A percentile compares a stretch with the other conserved stretches of the same genome.
These are phyloP conservation scores for Straminergon stramineum DNA, from an alignment of 225 moss, liverwort and hornwort species.

Conservation along the genomic window DNA sequence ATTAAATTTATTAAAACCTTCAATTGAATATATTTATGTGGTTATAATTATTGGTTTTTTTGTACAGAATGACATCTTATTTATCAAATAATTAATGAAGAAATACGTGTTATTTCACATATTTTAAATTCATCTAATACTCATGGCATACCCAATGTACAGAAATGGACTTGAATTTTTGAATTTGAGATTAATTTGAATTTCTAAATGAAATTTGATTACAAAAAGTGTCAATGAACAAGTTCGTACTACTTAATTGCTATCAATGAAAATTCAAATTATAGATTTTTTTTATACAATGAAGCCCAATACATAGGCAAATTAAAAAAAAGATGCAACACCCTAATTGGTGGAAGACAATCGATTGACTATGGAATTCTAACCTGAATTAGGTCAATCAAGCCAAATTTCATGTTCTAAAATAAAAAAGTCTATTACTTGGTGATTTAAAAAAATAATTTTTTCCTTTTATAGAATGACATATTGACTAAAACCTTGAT, in stretches of 20 bases:
- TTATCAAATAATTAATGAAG: neutral
- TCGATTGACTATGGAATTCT: neutral
- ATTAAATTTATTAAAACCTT: neutral
- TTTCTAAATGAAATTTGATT: neutral
- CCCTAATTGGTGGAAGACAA: neutral
- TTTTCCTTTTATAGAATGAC: neutral
- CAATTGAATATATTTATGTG: fast-evolving
- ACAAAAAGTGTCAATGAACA: neutral
- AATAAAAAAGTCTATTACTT: neutral
- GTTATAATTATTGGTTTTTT: neutral
- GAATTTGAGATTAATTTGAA: neutral
- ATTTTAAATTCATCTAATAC: neutral
- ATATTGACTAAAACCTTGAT: neutral
- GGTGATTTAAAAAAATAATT: neutral
- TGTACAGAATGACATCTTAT: neutral
- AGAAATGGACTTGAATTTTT: too few species aligned
- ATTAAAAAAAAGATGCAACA: fast-evolving
- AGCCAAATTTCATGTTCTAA: neutral
- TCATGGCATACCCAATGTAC: neutral
- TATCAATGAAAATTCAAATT: neutral
- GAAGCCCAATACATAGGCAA: neutral
- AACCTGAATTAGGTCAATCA: fast-evolving
- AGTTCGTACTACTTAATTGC: neutral
- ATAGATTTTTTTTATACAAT: neutral
- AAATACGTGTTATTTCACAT: neutral